Base-by-base conservation (phyloP, 192 early-diverging fungal genomes). In the Rhizoclosmatium sp. region DNA sequence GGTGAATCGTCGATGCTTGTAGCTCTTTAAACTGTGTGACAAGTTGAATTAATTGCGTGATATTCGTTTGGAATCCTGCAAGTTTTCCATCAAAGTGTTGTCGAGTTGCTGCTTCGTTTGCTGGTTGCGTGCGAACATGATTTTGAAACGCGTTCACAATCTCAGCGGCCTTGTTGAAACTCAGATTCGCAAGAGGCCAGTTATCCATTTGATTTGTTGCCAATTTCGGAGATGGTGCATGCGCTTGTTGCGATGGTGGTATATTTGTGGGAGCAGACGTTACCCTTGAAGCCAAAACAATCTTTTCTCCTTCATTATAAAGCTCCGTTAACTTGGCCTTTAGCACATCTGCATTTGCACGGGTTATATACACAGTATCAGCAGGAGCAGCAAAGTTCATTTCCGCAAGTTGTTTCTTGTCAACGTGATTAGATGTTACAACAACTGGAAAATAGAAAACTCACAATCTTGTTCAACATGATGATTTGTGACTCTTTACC, bases 391-490 rank as follows among this genome's bases (percentile, higher is more conserved):
- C 31, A 31, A 31, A 31, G 31, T 31, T 31, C 31, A 31, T 31
- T 31, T 31, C 31, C 0, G 31, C 31, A 31, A 31, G 31, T 31
- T 31, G 31, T 31, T 31, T 31, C 31, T 31, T 31, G 31, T 31
- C 0, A 31, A 31, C 31, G 31, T 31, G 31, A 31, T 31, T 31
- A 31, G 31, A 31, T 31, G 31, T 31, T 31, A 31, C 0, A 31
- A 31, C 31, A 31, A 31, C 31, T 31, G 31, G 54, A n/a, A n/a
- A 56, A 1, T 56, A 9, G 54, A n/a, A 56, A 56, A 14, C 19
- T 65, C 23, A 65, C 62, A 65, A 65, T 65, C 31, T 65, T 12
- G 40, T 65, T 65, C 40, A 65, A 23, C 16, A 41, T 23, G n/a
- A 10, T n/a, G 21, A 65, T 41, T 31, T 65, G 62, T n/a, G 9